Percentiles rank a stretch among this genome's conserved stretches.
phyloP scores from a whole-genome alignment of 2,329 filamentous ascomycete species.

The Cadophora sp. region DNA sequence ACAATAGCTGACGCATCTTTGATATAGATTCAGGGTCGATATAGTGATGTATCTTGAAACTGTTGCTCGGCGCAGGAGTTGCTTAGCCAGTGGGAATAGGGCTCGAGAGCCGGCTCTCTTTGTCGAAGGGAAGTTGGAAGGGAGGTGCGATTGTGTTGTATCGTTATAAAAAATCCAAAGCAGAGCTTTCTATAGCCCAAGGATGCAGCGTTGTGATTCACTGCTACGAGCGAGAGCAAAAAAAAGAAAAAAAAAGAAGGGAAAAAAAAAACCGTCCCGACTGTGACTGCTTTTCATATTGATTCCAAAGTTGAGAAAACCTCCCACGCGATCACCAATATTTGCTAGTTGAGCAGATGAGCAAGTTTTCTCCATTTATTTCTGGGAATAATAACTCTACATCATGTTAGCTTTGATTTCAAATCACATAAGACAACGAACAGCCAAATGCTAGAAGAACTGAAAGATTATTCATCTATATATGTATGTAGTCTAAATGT shows the following conservation, averaged over 20 bases:
- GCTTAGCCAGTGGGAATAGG: background rate
- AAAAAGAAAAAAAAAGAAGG: too few species aligned
- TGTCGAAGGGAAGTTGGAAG: background rate
- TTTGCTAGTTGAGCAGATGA: too few species aligned
- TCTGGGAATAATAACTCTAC: too few species aligned
- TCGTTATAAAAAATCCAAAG: background rate
- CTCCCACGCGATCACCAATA: too few species aligned
- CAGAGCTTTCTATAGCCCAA: too few species aligned
- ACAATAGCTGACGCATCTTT: background rate
- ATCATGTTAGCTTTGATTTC: background rate
- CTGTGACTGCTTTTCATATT: too few species aligned
- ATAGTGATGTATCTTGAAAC: background rate
- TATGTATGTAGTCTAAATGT: background rate
- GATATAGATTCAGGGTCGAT: background rate
- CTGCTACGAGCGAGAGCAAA: too few species aligned
- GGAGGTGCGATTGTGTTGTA: background rate
- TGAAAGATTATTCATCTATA: slow-evolving; percentile 3
- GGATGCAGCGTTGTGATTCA: too few species aligned
- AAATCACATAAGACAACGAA: background rate
- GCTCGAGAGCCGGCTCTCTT: background rate
- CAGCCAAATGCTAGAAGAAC: background rate
- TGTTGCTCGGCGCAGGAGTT: background rate
- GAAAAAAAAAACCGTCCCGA: too few species aligned
- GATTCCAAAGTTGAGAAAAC: too few species aligned
- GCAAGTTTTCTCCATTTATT: too few species aligned